Evolutionary conservation across 768 basidiomycete genomes (phyloP).

Genomic region (Tricholoma terreum): DNA sequence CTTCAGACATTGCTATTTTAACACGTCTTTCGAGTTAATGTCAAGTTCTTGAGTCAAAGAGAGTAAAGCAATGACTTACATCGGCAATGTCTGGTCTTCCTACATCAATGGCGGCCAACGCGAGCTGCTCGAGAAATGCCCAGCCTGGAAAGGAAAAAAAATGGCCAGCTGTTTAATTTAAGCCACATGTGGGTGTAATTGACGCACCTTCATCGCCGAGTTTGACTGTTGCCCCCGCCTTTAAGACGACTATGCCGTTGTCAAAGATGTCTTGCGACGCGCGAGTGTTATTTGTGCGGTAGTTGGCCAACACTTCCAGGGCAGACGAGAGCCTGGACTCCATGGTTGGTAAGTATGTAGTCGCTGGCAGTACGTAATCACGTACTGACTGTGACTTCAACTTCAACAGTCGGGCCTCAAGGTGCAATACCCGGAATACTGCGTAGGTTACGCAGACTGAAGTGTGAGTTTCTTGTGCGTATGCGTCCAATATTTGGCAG

Average conservation of each 20-base stretch:
- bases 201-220: conserved; percentile 56
- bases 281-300: conserved; percentile 47
- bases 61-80: conserved; percentile 41
- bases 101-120: conserved; percentile 73
- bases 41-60: conserved; percentile 13
- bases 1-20: conserved; percentile 57
- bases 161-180: background rate
- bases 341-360: conserved; percentile 33
- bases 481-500: too few relatives aligned
- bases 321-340: conserved; percentile 47
- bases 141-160: conserved; percentile 69
- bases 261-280: conserved; percentile 60
- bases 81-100: conserved; percentile 72
- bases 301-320: conserved; percentile 51
- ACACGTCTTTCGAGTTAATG: conserved; percentile 19
- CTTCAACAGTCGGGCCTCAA: too few relatives aligned
- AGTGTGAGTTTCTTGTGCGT: too few relatives aligned
- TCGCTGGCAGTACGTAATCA: too few relatives aligned
- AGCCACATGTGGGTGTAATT: background rate
- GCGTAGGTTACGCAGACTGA: too few relatives aligned
- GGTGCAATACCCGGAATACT: too few relatives aligned
- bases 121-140: conserved; percentile 78
- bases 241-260: conserved; percentile 49
- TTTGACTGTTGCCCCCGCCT: conserved; percentile 40
- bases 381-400: too few relatives aligned